Evolutionary conservation across 1,139 yeast species (phyloP).

Genomic region (Taphrina populina): DNA sequence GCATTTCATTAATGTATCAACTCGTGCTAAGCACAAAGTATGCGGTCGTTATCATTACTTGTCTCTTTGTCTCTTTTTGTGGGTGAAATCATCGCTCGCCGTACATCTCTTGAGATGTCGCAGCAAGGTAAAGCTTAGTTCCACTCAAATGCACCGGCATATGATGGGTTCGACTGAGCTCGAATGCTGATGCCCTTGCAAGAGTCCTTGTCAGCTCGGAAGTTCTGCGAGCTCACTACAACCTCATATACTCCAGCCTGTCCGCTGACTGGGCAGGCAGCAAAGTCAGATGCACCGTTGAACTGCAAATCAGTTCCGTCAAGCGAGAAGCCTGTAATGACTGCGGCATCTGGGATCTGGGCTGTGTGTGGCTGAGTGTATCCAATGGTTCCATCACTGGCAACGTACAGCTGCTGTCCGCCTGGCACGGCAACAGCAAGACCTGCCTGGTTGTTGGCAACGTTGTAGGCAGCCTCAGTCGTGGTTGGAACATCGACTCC

Average conservation of each 20-base stretch:
- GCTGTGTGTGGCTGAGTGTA: constrained; percentile 29
- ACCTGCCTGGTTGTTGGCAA: not conserved
- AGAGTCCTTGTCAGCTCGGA: constrained; percentile 17
- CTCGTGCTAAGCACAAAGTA: too few relatives aligned
- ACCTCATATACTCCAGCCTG: constrained; percentile 20
- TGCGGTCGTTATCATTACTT: too few relatives aligned
- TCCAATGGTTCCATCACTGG: constrained; percentile 21
- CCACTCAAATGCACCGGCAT: constrained; percentile 15
- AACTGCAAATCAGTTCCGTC: constrained; percentile 1
- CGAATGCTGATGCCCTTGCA: constrained; percentile 18
- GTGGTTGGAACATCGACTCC: constrained; percentile 4
- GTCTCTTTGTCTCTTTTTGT: too few relatives aligned
- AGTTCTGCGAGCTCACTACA: too few relatives aligned
- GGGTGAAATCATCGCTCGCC: too few relatives aligned
- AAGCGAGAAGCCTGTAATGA: constrained; percentile 19
- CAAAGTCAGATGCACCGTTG: constrained; percentile 10
- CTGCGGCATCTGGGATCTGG: constrained; percentile 5
- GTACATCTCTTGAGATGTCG: too few relatives aligned
- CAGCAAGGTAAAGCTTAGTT: not conserved
- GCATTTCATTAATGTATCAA: too few relatives aligned
- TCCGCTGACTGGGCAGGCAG: constrained; percentile 18
- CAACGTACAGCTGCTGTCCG: constrained; percentile 28
- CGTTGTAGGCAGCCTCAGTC: not conserved
- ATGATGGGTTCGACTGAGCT: not conserved
- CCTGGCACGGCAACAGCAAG: constrained; percentile 25